Conservation (phyloP, 2,329 filamentous ascomycete species). For the Calonectria pteridis region DNA sequence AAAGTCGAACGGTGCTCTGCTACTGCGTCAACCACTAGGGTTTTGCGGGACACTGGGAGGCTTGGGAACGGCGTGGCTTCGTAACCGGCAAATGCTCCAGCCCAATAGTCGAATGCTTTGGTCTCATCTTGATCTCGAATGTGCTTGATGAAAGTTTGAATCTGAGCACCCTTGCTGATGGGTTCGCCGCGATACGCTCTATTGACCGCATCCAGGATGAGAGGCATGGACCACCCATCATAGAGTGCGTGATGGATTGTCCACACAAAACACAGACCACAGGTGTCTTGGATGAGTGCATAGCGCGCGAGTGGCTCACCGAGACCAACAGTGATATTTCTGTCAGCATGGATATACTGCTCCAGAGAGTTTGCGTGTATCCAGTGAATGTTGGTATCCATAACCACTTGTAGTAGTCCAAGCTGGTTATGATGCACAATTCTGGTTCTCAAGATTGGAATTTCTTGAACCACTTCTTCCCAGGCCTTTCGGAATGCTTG, state of each 20-base stretch:
- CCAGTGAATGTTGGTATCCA: conserved; percentile 52
- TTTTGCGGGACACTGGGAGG: not conserved
- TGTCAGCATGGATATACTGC: conserved; percentile 46
- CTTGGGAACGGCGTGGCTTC: conserved; percentile 19
- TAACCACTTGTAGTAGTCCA: conserved; percentile 59
- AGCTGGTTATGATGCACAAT: conserved; percentile 57
- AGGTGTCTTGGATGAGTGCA: conserved; percentile 1
- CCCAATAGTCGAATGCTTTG: conserved; percentile 10
- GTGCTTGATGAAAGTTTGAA: not conserved
- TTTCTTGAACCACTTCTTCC: conserved; percentile 9
- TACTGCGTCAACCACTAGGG: not conserved
- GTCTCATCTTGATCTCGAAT: not conserved
- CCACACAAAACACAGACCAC: conserved; percentile 36
- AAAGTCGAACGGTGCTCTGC: not conserved
- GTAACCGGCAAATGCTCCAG: not conserved
- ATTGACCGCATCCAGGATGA: conserved; percentile 19
- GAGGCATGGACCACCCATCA: conserved; percentile 42
- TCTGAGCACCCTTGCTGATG: not conserved
- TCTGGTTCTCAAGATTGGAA: conserved; percentile 57
- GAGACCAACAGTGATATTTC: not conserved
- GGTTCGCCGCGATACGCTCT: conserved; percentile 13
- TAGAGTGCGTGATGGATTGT: conserved; percentile 44
- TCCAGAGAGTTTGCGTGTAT: conserved; percentile 40
- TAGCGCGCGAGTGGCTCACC: conserved; percentile 9
- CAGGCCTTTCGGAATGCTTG: conserved; percentile 27